Evolutionary conservation across 371 early-diverging fungal genomes (phyloP), one percentile per base, ranked within the genome.

Genomic region (Mucor irregularis): DNA sequence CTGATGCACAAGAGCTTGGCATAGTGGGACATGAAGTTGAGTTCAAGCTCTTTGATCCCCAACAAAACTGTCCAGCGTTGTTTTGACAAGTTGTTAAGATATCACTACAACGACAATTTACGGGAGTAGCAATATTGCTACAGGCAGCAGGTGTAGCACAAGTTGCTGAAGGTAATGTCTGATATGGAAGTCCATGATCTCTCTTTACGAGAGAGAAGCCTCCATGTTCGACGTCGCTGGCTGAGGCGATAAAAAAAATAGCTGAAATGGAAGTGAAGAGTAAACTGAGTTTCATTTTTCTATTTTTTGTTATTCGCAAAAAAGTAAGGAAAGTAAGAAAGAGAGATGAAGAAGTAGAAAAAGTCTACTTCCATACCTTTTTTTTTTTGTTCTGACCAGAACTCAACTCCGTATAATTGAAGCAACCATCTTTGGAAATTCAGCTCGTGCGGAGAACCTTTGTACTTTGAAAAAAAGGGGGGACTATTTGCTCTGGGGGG

Each of bases 181-280:
- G 61, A 52, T 62, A 76, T n/a, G 76, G 76, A 9, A 76, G 42
- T 22, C 70, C 64, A 39, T 66, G 50, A 28, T 69, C 68, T 49
- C 76, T 70, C 56, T 76, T 76, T 14, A 61, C 47, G 11, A 71
- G 46, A 11, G 29, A 28, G 16, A 19, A 30, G 17, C 22, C 22
- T 34, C 31, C 55, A 24, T 31, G 22, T 22, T 17, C 17, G 8
- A 22, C 26, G 6, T 49, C 16, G 29, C 38, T 22, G 28, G 67
- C 58, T 39, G 45, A 45, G 26, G 45, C 55, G 6, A 53, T 21
- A 38, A 53, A 51, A 24, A 66, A 17, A n/a, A 38, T 8, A 38
- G 40, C 34, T 34, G 55, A 60, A 24, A 62, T 14, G n/a, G 56
- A 49, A 26, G 62, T 17, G 22, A 65, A 26, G 11, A 56, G 44